Evolutionary conservation across 208 protist species (phyloP).

Genomic region (Porcisia hertigi): DNA sequence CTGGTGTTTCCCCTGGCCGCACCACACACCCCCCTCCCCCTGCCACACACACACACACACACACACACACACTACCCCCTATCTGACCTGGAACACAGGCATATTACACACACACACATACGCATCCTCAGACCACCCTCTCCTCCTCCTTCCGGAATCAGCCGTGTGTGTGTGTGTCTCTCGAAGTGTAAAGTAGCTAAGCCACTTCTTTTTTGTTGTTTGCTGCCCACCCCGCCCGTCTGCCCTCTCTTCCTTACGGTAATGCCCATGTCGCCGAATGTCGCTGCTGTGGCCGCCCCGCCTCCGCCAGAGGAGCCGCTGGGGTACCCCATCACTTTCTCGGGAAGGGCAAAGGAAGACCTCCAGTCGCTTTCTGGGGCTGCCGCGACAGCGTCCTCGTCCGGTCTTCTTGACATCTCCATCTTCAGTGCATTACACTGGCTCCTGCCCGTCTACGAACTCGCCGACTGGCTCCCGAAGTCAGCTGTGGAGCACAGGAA

Average conservation of each 20-base stretch:
- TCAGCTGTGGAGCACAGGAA: background rate
- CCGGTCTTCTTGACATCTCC: conserved; percentile 30
- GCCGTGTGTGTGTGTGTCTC: too few species aligned
- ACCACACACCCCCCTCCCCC: too few species aligned
- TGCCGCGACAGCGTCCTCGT: conserved; percentile 8
- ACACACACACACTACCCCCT: too few species aligned
- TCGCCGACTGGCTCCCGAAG: conserved; percentile 50
- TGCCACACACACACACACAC: background rate
- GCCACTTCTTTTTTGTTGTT: background rate
- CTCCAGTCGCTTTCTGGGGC: background rate
- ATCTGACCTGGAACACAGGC: background rate
- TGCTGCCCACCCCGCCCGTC: background rate
- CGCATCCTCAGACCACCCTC: background rate
- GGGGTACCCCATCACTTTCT: conserved; percentile 34
- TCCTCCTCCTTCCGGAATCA: too few species aligned
- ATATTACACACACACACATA: conserved; percentile 4
- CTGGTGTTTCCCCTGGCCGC: background rate
- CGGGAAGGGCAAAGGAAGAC: conserved; percentile 16
- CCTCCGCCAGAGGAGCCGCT: conserved; percentile 37
- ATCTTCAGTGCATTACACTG: conserved; percentile 61
- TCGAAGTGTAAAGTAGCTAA: too few species aligned
- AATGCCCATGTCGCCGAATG: background rate
- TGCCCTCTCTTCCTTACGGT: background rate
- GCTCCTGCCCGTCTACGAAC: conserved; percentile 58
- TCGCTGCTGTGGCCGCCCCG: conserved; percentile 1